Percentiles rank a stretch among this genome's conserved stretches.
Evolutionary conservation across 73 alveolate genomes (phyloP).

Genomic region (Symbiodinium natans): DNA sequence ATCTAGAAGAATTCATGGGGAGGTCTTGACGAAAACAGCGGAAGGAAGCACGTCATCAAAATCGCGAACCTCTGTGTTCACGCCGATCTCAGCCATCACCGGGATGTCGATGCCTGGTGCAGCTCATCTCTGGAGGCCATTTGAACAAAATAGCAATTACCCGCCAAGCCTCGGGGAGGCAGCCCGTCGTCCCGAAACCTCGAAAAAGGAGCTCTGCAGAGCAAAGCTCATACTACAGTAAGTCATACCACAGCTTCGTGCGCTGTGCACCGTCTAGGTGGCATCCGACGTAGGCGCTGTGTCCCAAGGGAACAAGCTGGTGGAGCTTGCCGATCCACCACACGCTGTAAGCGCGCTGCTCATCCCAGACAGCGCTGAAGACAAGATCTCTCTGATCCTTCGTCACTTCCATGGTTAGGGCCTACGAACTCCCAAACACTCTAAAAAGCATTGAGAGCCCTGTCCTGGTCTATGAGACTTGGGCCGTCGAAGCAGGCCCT

Average conservation of each 20-base stretch:
- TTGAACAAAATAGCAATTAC: too few species aligned
- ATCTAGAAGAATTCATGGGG: too few species aligned
- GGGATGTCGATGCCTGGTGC: neutral
- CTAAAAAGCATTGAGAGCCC: neutral
- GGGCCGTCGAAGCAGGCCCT: constrained; percentile 10
- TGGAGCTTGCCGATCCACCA: too few species aligned
- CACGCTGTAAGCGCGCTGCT: neutral
- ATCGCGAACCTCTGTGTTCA: neutral
- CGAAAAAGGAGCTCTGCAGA: too few species aligned
- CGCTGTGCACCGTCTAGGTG: too few species aligned
- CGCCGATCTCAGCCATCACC: neutral
- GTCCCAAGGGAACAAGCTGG: too few species aligned
- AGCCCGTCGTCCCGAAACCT: neutral
- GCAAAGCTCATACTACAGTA: too few species aligned
- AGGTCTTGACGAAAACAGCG: too few species aligned
- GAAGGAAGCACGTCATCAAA: too few species aligned
- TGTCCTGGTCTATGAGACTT: neutral
- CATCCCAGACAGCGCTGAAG: constrained; percentile 62
- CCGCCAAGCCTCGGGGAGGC: neutral
- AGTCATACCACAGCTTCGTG: too few species aligned
- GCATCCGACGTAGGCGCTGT: too few species aligned
- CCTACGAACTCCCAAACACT: neutral
- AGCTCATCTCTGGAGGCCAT: too few species aligned
- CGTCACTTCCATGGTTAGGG: neutral
- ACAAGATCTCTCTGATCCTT: constrained; percentile 56